A percentile compares a stretch with the other conserved stretches of the same genome.
phyloP scores from a whole-genome alignment of 2,329 filamentous ascomycete genomes.

The Penicillium thymicola region DNA sequence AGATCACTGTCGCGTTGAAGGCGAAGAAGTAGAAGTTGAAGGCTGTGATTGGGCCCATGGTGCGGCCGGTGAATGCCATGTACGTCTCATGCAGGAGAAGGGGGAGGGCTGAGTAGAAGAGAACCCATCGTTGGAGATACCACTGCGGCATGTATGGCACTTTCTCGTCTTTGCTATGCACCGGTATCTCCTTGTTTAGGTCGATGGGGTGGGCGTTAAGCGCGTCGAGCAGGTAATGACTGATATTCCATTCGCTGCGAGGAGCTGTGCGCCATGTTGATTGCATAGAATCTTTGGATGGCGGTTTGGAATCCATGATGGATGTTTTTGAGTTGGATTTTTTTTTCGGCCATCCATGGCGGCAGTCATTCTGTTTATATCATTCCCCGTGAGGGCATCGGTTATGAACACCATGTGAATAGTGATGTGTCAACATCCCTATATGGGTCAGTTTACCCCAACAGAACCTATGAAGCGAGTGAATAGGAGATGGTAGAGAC shows the following conservation, averaged over 20 bases:
- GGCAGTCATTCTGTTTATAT: slow-evolving; percentile 15
- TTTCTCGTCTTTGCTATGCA: slow-evolving; percentile 43
- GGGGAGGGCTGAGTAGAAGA: slow-evolving; percentile 40
- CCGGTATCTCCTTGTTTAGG: slow-evolving; percentile 31
- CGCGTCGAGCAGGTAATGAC: slow-evolving; percentile 26
- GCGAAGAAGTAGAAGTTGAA: slow-evolving; percentile 41
- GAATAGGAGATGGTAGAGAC: slow-evolving; percentile 1
- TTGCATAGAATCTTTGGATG: slow-evolving; percentile 32
- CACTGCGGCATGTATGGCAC: slow-evolving; percentile 40
- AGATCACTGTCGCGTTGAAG: slow-evolving; percentile 43
- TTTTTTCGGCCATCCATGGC: background rate
- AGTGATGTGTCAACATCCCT: background rate
- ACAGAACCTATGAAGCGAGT: slow-evolving; percentile 11
- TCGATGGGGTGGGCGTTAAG: slow-evolving; percentile 27
- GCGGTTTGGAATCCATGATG: slow-evolving; percentile 21
- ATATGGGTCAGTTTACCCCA: slow-evolving; percentile 17
- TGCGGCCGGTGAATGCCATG: slow-evolving; percentile 28
- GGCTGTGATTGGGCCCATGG: slow-evolving; percentile 30
- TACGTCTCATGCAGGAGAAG: slow-evolving; percentile 40
- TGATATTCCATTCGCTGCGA: slow-evolving; percentile 24
- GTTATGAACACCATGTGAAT: slow-evolving; percentile 11
- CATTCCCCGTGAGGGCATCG: background rate
- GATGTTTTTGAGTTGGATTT: background rate
- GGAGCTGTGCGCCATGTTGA: slow-evolving; percentile 29
- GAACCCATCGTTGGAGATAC: slow-evolving; percentile 41